Evolutionary conservation across 192 early-diverging fungal genomes (phyloP).

Genomic region (Entrophospora sp.): DNA sequence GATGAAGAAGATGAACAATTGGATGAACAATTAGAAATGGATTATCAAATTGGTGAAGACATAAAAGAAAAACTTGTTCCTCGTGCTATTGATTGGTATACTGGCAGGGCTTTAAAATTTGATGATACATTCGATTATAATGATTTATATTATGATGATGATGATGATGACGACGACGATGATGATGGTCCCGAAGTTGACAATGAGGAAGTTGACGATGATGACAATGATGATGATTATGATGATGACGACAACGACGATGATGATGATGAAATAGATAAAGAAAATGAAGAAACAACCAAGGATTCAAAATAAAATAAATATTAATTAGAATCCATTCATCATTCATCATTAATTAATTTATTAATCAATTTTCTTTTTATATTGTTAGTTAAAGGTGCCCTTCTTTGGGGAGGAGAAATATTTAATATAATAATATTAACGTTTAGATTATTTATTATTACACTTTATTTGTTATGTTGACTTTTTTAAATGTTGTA

Average conservation of each 20-base stretch:
- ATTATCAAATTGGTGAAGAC: constrained; percentile 96
- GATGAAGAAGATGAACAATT: constrained; percentile 70
- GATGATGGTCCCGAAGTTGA: constrained; percentile 32
- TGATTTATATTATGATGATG: constrained; percentile 18
- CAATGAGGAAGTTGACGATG: constrained; percentile 34
- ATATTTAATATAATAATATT: no score
- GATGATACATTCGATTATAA: constrained; percentile 41
- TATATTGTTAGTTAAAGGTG: no score
- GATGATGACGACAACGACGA: constrained; percentile 17
- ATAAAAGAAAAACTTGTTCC: constrained; percentile 98
- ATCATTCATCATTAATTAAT: no score
- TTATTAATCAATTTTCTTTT: no score
- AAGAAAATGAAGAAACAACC: no score
- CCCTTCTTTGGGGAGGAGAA: no score
- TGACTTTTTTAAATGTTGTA: no score
- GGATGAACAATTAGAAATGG: constrained; percentile 80
- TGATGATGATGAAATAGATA: neutral
- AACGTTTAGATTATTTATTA: no score
- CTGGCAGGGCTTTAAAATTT: constrained; percentile 89
- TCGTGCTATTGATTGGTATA: constrained; percentile 96
- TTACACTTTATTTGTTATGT: no score
- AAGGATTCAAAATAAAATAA: no score
- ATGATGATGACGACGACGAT: constrained; percentile 23
- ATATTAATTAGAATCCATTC: no score
- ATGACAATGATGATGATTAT: constrained; percentile 34